Evolutionary conservation across 257 asterid species (phyloP), one percentile per base, ranked within the genome.

Genomic region (Apocynum venetum): DNA sequence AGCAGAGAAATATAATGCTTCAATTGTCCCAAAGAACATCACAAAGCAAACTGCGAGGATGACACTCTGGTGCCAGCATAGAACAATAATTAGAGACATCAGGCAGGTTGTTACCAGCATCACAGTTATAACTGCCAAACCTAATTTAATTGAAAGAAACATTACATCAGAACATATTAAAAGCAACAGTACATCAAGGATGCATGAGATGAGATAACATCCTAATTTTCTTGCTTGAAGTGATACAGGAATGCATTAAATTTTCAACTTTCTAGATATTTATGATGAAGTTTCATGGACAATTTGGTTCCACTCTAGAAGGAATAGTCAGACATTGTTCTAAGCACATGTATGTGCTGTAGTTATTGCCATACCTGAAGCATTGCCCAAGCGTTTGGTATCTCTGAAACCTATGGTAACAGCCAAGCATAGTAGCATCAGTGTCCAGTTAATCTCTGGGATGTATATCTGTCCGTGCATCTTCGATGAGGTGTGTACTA

Each of bases 71-170:
- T 89, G 89, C 98, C 98, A 94, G 83, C 98, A 94, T 15, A 94
- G 49, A 47, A 94, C 94, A 25, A 94, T 92, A 35, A 94, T 91
- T 11, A 94, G 90, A 17, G 98, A 94, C 98, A 92, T 94, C 89
- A 94, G 77, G 83, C 97, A 94, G 14, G 98, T 94, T 0, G 98
- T 94, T 25, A 94, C 98, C 69, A 94, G 92, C 98, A 94, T 94
- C 63, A 94, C 97, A 1, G 98, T 92, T 79, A 94, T 92, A 41
- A 92, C 97, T 9, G 98, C 98, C 85, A 94, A 79, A 72, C 98
- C 98, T 94, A 86, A 82, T 74, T 4, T 8, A 13, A 25, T 41
- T 66, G 25, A 77, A 75, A 55, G 46, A 69, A 61, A 43, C 44
- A 25, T 55, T n/a, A 52, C 20, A 20, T 66, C 36, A 49, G 25